Base-by-base conservation (phyloP, 2,329 filamentous ascomycete species). In the Fusarium sp. region DNA sequence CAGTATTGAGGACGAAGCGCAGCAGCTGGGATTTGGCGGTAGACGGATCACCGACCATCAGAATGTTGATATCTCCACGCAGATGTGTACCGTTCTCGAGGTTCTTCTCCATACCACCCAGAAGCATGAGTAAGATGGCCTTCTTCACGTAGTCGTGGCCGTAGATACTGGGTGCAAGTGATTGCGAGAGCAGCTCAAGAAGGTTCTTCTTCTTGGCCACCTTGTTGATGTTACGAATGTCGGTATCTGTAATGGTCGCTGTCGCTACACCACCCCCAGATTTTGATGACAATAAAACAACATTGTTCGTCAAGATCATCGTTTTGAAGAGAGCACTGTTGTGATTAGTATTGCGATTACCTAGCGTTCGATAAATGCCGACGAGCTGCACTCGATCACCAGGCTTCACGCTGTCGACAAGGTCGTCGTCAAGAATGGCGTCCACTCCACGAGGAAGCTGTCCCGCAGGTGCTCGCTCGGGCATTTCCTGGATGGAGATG, bases 401-500 rank as follows among this genome's bases (percentile, higher is more conserved):
- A 13, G 96, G 96, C 83, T 99, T 99, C 66, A 96, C 93, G 64
- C 89, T 91, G 80, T 99, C 96, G 18, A 98, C 96, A 57, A 99
- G 86, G 79, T 99, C 96, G 80, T 99, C 96, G 79, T 99, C 96
- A 72, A 99, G 85, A 74, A 99, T 95, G 17, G 98, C 95, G 81
- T 99, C 96, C 20, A 99, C 96, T 60, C 95, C 94, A 58, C 96
- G 91, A 65, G 96, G 96, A 71, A 99, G 88, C 85, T 98, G 96
- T 57, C 96, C 96, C 64, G 96, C 95, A 58, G 96, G 96, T 4
- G 96, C 96, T 75, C 95, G 88, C 82, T 99, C 96, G 1, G 96
- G 96, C 96, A 99, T 99, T 84, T 99, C 96, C 83, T 99, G 96
- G 73, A 99, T 98, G 1, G 95, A 98, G 66, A 99, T 94, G 18